These are phyloP conservation scores for Xerocomellus dryophilus DNA, from an alignment of 768 basidiomycete genomes.

Conservation along the genomic window DNA sequence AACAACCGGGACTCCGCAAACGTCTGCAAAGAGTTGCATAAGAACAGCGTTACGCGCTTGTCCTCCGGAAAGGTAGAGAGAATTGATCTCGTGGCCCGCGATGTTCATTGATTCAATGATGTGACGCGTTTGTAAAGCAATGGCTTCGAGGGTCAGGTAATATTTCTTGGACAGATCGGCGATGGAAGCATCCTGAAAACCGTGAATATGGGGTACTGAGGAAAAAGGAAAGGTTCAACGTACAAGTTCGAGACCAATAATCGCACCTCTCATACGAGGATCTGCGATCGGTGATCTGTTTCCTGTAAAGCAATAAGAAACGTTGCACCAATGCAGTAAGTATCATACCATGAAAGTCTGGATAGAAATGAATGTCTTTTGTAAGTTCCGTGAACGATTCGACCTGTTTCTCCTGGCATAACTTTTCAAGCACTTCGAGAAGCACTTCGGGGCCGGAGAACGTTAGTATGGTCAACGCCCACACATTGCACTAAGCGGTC, in stretches of 20 bases:
- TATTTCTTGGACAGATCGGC: constrained; percentile 87
- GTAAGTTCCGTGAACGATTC: constrained; percentile 79
- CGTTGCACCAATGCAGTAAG: not conserved
- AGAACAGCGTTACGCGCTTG: constrained; percentile 87
- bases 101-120: constrained; percentile 88
- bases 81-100: constrained; percentile 78
- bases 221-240: constrained; percentile 10
- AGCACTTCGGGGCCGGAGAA: constrained; percentile 48
- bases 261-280: constrained; percentile 89
- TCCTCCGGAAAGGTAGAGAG: constrained; percentile 90
- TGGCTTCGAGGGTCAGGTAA: constrained; percentile 86
- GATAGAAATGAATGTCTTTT: constrained; percentile 90
- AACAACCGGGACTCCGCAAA: constrained; percentile 78
- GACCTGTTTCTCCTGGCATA: constrained; percentile 52
- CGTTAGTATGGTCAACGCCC: not conserved
- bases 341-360: constrained; percentile 80
- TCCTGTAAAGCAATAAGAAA: constrained; percentile 44
- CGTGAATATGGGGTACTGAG: not conserved
- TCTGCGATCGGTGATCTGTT: constrained; percentile 97
- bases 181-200: constrained; percentile 59
- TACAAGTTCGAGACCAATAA: constrained; percentile 81
- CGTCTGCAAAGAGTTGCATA: constrained; percentile 88
- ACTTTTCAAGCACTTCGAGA: constrained; percentile 65
- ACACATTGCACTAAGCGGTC: not conserved
- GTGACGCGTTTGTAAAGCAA: constrained; percentile 91